Conservation (phyloP, 1,139 yeast genomes). For the Saccharomyces hybrid region DNA sequence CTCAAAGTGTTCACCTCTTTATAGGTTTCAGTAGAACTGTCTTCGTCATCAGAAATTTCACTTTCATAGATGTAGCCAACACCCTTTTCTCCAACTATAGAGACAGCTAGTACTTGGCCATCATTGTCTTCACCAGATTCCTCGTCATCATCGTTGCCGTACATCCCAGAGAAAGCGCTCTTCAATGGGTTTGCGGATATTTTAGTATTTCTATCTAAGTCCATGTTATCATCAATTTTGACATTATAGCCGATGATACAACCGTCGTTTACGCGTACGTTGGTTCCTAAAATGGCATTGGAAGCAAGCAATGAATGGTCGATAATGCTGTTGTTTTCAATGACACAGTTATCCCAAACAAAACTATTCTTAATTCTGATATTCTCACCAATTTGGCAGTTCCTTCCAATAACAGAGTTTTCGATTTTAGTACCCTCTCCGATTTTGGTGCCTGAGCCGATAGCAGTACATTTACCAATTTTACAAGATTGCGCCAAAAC, state of each 20-base stretch:
- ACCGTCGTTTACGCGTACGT: slow-evolving; percentile 52
- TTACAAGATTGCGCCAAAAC: slow-evolving; percentile 88
- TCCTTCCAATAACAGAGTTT: slow-evolving; percentile 74
- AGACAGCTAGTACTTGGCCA: slow-evolving; percentile 29
- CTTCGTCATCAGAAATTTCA: slow-evolving; percentile 40
- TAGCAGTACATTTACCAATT: slow-evolving; percentile 65
- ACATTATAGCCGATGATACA: slow-evolving; percentile 77
- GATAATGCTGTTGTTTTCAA: slow-evolving; percentile 58
- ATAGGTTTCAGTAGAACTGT: slow-evolving; percentile 32
- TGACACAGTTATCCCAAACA: slow-evolving; percentile 73
- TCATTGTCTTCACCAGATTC: slow-evolving; percentile 24
- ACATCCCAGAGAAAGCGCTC: slow-evolving; percentile 17
- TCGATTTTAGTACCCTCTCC: slow-evolving; percentile 48
- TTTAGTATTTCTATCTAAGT: slow-evolving; percentile 44
- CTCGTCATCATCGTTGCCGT: slow-evolving; percentile 23
- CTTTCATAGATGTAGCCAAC: slow-evolving; percentile 52
- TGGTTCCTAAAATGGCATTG: slow-evolving; percentile 46
- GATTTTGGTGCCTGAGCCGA: slow-evolving; percentile 66
- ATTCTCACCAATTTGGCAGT: slow-evolving; percentile 75
- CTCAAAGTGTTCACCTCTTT: slow-evolving; percentile 34
- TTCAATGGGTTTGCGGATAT: slow-evolving; percentile 41
- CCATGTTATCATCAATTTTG: slow-evolving; percentile 46
- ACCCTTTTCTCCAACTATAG: slow-evolving; percentile 53
- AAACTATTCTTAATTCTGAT: slow-evolving; percentile 66
- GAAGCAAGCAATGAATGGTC: slow-evolving; percentile 64